Base-by-base conservation (phyloP, 345 rosid species). In the Eucalyptus sideroxylon region DNA sequence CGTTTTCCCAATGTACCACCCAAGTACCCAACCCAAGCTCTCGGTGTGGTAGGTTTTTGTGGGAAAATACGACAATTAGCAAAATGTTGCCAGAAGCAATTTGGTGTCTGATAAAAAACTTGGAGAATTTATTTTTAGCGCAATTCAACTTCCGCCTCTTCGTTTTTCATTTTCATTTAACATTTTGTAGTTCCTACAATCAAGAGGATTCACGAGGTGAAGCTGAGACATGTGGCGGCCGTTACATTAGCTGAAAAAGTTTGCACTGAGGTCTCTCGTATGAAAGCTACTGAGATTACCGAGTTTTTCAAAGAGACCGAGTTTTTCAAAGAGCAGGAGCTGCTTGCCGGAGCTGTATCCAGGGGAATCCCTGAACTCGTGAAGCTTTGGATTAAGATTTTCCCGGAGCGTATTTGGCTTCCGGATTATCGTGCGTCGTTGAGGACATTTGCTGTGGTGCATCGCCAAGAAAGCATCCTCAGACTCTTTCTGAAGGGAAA, bases 161-260 rank as follows among this genome's bases (percentile, higher is more conserved):
- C 14, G 1, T 49, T 49, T 49, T 49, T 47, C 49, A 10, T 45
- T 45, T 45, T 23, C 11, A 3, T 55, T 55, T 55, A 7, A 55
- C 26, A 19, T 55, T 55, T 55, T 21, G 60, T 55, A 55, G 60
- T 55, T 55, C 60, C 60, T 23, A 55, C 12, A 23, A 21, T 55
- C 60, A 55, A 55, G 27, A 56, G 60, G 26, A 56, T 56, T 9
- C 11, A 56, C 26, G 27, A 56, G 62, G 62, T 9, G 62, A 56
- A 56, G 62, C 62, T 56, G 27, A 56, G 27, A 56, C 60, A 56
- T 23, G 60, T 21, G 60, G 10, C 11, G 11, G 60, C 60, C 0
- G 3, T 56, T 9, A 3, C 1, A 0, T 56, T 56, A 2, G 60
- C 60, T 3, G 0, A 9, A 56, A 9, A 21, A 21, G 60, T 56